phyloP scores from a whole-genome alignment of 345 rosid genomes.

The Kernera saxatilis region DNA sequence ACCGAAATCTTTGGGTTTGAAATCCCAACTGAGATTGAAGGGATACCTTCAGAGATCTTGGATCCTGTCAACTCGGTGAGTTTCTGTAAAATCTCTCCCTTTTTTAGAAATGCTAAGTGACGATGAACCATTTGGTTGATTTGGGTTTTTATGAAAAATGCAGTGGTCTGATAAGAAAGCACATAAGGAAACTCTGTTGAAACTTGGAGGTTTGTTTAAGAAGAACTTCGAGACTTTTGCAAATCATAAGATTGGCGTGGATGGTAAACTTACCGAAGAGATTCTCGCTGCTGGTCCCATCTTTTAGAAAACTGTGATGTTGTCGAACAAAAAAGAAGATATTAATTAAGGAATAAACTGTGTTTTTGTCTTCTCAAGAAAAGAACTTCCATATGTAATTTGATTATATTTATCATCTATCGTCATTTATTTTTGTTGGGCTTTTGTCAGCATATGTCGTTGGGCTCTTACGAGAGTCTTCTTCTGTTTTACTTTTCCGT shows the following conservation, averaged over 20 bases:
- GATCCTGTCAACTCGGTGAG: conserved; percentile 77
- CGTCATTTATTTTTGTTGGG: no score
- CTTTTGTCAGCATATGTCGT: no score
- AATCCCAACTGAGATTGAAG: conserved; percentile 69
- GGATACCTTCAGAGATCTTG: conserved; percentile 82
- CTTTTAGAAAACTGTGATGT: conserved; percentile 29
- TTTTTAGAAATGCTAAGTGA: not conserved
- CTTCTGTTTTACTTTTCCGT: no score
- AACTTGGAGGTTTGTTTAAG: conserved; percentile 80
- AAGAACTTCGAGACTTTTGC: conserved; percentile 78
- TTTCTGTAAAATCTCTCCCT: not conserved
- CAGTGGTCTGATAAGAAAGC: conserved; percentile 89
- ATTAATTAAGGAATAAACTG: conserved; percentile 7
- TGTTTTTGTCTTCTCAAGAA: no score
- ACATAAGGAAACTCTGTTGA: conserved; percentile 68
- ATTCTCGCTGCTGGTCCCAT: conserved; percentile 86
- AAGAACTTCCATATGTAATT: no score
- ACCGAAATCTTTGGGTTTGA: conserved; percentile 78
- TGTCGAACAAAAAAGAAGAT: not conserved
- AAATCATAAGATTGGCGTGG: conserved; percentile 67
- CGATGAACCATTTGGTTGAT: not conserved
- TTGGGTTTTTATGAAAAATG: not conserved
- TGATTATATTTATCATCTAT: no score
- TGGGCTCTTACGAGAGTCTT: no score
- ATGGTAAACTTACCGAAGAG: conserved; percentile 69